Conservation (phyloP, 2,329 filamentous ascomycete species). For the Ascochyta koolunga region DNA sequence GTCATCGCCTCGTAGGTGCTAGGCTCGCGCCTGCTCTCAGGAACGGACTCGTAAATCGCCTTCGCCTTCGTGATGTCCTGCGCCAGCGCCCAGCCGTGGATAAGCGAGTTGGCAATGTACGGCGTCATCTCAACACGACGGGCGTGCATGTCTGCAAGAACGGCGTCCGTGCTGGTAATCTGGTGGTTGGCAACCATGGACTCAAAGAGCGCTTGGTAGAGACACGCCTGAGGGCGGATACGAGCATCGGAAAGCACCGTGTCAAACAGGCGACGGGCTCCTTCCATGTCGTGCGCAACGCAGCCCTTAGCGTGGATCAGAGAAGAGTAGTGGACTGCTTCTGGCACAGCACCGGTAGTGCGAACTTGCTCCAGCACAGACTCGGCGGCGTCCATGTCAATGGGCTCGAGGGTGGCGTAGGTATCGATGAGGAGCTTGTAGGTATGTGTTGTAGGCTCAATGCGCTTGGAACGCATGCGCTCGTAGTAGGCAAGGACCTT, state of each 20-base stretch:
- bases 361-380: constrained; percentile 80
- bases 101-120: constrained; percentile 97
- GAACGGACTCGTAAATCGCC: constrained; percentile 79
- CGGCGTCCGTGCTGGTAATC: constrained; percentile 71
- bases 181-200: constrained; percentile 94
- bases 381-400: constrained; percentile 88
- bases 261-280: constrained; percentile 82
- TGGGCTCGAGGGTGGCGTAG: constrained; percentile 88
- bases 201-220: constrained; percentile 97
- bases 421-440: constrained; percentile 98
- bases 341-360: constrained; percentile 73
- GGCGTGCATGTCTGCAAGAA: constrained; percentile 76
- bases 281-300: constrained; percentile 87
- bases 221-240: constrained; percentile 77
- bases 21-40: constrained; percentile 81
- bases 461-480: constrained; percentile 86
- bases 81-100: constrained; percentile 92
- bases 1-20: constrained; percentile 99
- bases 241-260: constrained; percentile 71
- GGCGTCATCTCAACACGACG: constrained; percentile 84
- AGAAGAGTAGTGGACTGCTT: constrained; percentile 94
- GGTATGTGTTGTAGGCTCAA: constrained; percentile 91
- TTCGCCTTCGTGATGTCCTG: constrained; percentile 80
- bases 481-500: constrained; percentile 96
- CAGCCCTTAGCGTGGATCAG: constrained; percentile 96